phyloP scores from a whole-genome alignment of 129 eudicot genomes.

The Sambucus nigra region DNA sequence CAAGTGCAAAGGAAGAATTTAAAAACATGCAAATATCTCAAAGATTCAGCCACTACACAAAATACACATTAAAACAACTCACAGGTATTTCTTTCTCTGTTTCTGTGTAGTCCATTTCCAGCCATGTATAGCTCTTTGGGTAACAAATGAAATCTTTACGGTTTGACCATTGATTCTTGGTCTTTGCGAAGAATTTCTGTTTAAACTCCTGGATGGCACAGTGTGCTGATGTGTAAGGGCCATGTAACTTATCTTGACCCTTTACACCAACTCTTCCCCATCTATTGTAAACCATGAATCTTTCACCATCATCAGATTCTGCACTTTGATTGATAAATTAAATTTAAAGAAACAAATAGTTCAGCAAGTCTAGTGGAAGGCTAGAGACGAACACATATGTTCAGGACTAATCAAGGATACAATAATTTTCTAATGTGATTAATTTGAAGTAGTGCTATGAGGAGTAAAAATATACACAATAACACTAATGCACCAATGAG shows the following conservation, averaged over 20 bases:
- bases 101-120: slow-evolving; percentile 90
- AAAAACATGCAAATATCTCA: neutral
- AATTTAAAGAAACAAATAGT: slow-evolving; percentile 1
- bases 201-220: slow-evolving; percentile 67
- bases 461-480: too few species aligned
- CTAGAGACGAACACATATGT: neutral
- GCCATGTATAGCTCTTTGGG: slow-evolving; percentile 70
- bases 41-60: neutral
- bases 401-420: slow-evolving; percentile 1
- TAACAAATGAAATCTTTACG: slow-evolving; percentile 59
- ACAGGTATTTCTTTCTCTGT: slow-evolving; percentile 42
- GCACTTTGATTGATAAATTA: slow-evolving; percentile 23
- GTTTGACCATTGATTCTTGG: slow-evolving; percentile 60
- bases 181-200: slow-evolving; percentile 73
- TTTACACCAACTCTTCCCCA: slow-evolving; percentile 98
- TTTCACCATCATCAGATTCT: slow-evolving; percentile 79
- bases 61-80: slow-evolving; percentile 30
- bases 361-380: neutral
- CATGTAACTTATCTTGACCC: slow-evolving; percentile 84
- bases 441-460: too few species aligned
- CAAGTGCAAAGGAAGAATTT: slow-evolving; percentile 1
- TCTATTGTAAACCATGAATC: slow-evolving; percentile 74
- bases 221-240: slow-evolving; percentile 52
- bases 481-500: too few species aligned
- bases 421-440: too few species aligned